These are phyloP conservation scores for Podospora pseudoanserina DNA, from an alignment of 495 filamentous ascomycete genomes.

Conservation along the genomic window DNA sequence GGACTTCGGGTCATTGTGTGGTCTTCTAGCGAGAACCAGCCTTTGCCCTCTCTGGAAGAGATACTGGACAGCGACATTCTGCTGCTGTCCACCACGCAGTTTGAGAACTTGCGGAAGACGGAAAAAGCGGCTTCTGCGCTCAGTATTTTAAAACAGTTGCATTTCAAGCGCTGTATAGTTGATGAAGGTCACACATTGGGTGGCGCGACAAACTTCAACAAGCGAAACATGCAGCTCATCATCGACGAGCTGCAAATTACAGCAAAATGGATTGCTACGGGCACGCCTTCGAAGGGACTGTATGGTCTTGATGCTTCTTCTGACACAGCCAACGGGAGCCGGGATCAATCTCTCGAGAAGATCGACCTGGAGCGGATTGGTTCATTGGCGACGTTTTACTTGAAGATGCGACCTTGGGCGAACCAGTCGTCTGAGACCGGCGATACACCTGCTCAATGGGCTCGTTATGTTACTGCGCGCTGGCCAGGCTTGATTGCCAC, in stretches of 20 bases:
- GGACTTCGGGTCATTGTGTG: constrained; percentile 57
- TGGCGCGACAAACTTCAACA: constrained; percentile 49
- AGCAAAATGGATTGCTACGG: constrained; percentile 84
- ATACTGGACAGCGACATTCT: constrained; percentile 73
- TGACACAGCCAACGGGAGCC: neutral
- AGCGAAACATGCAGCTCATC: constrained; percentile 62
- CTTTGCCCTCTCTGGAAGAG: constrained; percentile 54
- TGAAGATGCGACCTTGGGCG: constrained; percentile 75
- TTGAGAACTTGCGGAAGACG: constrained; percentile 63
- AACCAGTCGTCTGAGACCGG: constrained; percentile 34
- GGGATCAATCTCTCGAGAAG: constrained; percentile 48
- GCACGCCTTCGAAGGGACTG: constrained; percentile 80
- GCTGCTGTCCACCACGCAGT: constrained; percentile 69
- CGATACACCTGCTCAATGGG: constrained; percentile 58
- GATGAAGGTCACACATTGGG: constrained; percentile 89
- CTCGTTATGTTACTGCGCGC: constrained; percentile 64
- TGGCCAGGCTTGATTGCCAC: constrained; percentile 44
- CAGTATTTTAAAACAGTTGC: constrained; percentile 60
- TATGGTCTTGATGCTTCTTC: constrained; percentile 54
- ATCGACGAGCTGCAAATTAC: constrained; percentile 66
- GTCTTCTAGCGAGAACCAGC: constrained; percentile 45
- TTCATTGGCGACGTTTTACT: constrained; percentile 62
- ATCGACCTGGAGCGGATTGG: constrained; percentile 75
- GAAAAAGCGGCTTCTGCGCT: constrained; percentile 11
- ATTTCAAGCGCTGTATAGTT: constrained; percentile 82